Base-by-base conservation (phyloP, 768 basidiomycete species). In the Pleurotus citrinopileatus region DNA sequence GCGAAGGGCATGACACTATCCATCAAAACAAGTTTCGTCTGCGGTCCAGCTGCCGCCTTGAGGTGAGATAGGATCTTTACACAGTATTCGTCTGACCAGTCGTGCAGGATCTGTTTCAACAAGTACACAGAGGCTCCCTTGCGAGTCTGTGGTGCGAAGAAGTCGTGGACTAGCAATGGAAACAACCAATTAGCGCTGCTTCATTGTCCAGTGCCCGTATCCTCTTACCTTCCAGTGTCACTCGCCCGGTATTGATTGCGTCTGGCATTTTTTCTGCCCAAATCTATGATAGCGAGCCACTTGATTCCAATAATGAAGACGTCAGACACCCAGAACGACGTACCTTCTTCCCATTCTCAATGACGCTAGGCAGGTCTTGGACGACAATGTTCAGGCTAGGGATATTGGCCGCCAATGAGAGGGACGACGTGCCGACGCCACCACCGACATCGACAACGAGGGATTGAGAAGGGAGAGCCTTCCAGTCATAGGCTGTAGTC, bases 41-140 rank as follows among this genome's bases (percentile, higher is more conserved):
- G 69, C 58, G 0, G 45, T 52, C n/a, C n/a, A n/a, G 0, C 77
- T 73, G 1, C 71, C 75, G 3, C 55, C 64, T 32, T 73, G 65
- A 79, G 63, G 3, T 70, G 61, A 3, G 54, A 55, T 12, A 80
- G 64, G 56, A 79, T 73, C 29, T 68, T 70, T 37, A 63, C 46
- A n/a, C 62, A 63, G 54, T 68, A 67, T 34, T 59, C 65, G 58
- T 85, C 81, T 0, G 83, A 76, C 84, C 85, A 87, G 60, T 87
- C 83, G 57, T 86, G 85, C 42, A 83, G 70, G 40, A 86, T 75
- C 8, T 79, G 76, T 40, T 83, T 76, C 17, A 87, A 62, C 9
- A 86, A 60, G 63, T 80, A 87, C 15, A 85, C 75, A 17, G 63
- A 56, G 0, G 79, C 76, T 65, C 76, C 59, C 53, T 59, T 60